Evolutionary conservation across 176 grass and related monocot genomes (phyloP), one percentile per base, ranked within the genome.

Genomic region (Thinopyrum elongatum): DNA sequence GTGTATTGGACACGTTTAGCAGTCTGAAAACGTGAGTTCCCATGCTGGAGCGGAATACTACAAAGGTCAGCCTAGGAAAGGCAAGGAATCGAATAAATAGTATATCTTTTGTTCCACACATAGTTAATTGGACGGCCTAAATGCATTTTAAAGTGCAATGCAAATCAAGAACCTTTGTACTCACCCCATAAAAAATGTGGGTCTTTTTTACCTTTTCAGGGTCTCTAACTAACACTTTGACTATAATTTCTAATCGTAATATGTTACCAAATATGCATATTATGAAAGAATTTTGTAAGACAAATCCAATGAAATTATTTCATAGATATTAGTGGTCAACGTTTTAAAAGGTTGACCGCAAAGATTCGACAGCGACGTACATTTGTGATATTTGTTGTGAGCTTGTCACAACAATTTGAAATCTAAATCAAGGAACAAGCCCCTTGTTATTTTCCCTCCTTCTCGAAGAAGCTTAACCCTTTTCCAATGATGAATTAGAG

Each of bases 1-100:
- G 93, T 92, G 82, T 95, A 92, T 44, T 82, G 47, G 55, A 84
- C 79, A 44, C 35, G 82, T 21, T 95, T 85, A 71, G 33, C 90
- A 51, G 70, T 82, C 10, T 87, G 86, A 67, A 85, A 85, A 36
- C 80, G 57, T 58, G 85, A 76, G 27, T 88, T 84, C 77, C 81
- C 71, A 80, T 51, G 44, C 92, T 94, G 82, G 39, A 68, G 31
- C 30, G n/a, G 85, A 31, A 46, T 78, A 22, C 12, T 25, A 77
- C 29, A 5, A 21, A 70, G 70, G 17, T 67, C 9, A 80, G 62
- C 8, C 5, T 19, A 42, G 76, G 30, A 68, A 42, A 8, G 57
- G 68, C 29, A 27, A 62, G 60, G 60, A 62, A 62, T 44, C 33
- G 7, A 27, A n/a, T n/a, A n/a, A n/a, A n/a, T n/a, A n/a, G n/a